These are phyloP conservation scores for Phanerodontia chrysosporium DNA, from an alignment of 768 basidiomycete genomes.

Conservation along the genomic window DNA sequence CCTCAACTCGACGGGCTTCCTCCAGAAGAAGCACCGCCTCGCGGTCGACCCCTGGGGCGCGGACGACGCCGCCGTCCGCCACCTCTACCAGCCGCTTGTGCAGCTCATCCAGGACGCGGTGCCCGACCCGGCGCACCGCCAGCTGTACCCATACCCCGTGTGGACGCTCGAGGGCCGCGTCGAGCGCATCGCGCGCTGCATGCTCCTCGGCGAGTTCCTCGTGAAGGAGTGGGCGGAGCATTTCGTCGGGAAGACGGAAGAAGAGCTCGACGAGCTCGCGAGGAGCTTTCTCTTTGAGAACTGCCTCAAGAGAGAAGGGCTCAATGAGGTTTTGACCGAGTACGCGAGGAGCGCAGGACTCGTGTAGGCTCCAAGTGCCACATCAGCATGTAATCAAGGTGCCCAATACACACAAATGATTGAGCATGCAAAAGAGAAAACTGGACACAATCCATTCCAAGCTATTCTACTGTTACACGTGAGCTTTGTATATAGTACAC, in stretches of 20 bases:
- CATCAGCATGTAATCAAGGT: too few relatives aligned
- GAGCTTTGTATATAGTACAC: too few relatives aligned
- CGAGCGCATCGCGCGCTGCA: slow-evolving; percentile 55
- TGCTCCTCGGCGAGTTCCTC: slow-evolving; percentile 65
- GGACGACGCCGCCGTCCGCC: slow-evolving; percentile 51
- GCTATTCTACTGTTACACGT: too few relatives aligned
- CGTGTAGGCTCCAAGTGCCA: too few relatives aligned
- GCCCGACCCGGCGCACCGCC: slow-evolving; percentile 37
- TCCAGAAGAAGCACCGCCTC: slow-evolving; percentile 74
- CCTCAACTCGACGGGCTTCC: slow-evolving; percentile 64
- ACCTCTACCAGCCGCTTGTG: slow-evolving; percentile 63
- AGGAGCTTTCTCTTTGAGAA: slow-evolving; percentile 67
- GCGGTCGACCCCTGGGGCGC: slow-evolving; percentile 80
- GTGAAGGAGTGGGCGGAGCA: slow-evolving; percentile 70
- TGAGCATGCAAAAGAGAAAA: too few relatives aligned
- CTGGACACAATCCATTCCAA: too few relatives aligned
- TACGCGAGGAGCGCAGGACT: neutral
- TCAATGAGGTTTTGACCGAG: slow-evolving; percentile 34
- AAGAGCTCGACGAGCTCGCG: slow-evolving; percentile 66
- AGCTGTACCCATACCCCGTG: slow-evolving; percentile 56
- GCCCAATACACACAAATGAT: too few relatives aligned
- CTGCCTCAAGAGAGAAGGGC: slow-evolving; percentile 60
- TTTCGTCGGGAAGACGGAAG: slow-evolving; percentile 51
- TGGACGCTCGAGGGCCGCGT: slow-evolving; percentile 59
- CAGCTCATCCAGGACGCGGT: slow-evolving; percentile 59